Evolutionary conservation across 2,329 filamentous ascomycete genomes (phyloP).

Genomic region (Xylaria sp.): DNA sequence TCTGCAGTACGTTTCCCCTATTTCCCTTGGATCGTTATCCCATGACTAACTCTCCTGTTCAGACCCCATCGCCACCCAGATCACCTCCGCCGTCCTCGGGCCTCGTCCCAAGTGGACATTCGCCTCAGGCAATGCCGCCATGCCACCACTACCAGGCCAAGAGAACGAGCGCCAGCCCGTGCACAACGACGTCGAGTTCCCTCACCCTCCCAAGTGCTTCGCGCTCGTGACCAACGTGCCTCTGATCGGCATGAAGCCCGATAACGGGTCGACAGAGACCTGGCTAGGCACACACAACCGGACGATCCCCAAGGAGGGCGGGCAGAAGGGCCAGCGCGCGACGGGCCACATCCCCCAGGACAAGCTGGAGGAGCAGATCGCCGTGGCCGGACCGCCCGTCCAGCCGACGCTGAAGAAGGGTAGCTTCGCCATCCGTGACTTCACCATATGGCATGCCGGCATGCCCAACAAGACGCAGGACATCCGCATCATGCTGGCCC

Average conservation of each 20-base stretch:
- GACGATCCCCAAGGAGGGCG: slow-evolving; percentile 54
- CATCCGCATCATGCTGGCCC: slow-evolving; percentile 69
- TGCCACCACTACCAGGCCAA: slow-evolving; percentile 58
- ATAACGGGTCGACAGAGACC: slow-evolving; percentile 66
- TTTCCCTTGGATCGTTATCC: slow-evolving; percentile 29
- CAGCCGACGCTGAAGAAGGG: slow-evolving; percentile 65
- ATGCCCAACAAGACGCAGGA: slow-evolving; percentile 66
- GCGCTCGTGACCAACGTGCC: slow-evolving; percentile 65
- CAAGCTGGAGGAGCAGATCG: slow-evolving; percentile 53
- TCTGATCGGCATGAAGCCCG: slow-evolving; percentile 59
- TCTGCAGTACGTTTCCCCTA: slow-evolving; percentile 57
- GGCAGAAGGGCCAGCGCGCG: slow-evolving; percentile 60
- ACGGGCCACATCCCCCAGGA: slow-evolving; percentile 60
- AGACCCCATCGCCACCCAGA: slow-evolving; percentile 66
- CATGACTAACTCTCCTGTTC: neutral
- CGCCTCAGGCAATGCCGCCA: slow-evolving; percentile 66
- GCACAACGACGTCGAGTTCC: slow-evolving; percentile 69
- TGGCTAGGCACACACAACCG: slow-evolving; percentile 66
- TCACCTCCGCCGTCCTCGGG: slow-evolving; percentile 65
- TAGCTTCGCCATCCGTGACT: slow-evolving; percentile 66
- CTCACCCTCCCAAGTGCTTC: slow-evolving; percentile 64
- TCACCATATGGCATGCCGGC: slow-evolving; percentile 71
- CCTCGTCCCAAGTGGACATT: slow-evolving; percentile 67
- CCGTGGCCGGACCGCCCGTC: slow-evolving; percentile 53
- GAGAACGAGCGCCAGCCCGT: slow-evolving; percentile 62